Conservation (phyloP, 441 rosid species). For the Macaranga tanarius region DNA sequence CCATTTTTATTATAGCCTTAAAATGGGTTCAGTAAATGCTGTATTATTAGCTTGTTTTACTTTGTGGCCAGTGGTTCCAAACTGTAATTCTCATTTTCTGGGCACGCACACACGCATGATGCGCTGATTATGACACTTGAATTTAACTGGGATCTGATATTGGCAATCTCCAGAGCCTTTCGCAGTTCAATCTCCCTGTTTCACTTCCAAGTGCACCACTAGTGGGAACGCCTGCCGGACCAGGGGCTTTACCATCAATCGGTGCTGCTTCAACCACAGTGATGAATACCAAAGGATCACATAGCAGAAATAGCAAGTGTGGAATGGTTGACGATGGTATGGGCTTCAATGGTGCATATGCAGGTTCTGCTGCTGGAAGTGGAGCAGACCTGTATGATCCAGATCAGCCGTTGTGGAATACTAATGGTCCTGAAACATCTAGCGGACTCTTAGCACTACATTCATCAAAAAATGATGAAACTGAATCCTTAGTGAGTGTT, state of each 20-base stretch:
- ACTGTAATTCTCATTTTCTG: background rate
- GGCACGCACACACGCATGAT: background rate
- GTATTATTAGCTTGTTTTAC: background rate
- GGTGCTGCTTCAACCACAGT: conserved; percentile 53
- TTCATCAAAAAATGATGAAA: conserved; percentile 59
- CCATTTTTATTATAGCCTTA: conserved; percentile 11
- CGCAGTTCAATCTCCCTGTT: conserved; percentile 97
- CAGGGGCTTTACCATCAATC: conserved; percentile 51
- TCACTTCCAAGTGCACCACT: conserved; percentile 79
- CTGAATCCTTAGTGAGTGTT: conserved; percentile 46
- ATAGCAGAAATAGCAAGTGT: conserved; percentile 55
- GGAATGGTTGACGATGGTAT: conserved; percentile 60
- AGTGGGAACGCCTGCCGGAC: conserved; percentile 57
- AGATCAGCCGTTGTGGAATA: conserved; percentile 98
- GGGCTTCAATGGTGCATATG: conserved; percentile 56
- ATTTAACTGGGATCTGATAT: conserved; percentile 11
- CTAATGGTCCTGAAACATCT: conserved; percentile 67
- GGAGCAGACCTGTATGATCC: conserved; percentile 96
- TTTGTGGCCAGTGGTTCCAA: background rate
- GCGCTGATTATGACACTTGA: background rate
- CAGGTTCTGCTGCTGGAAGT: conserved; percentile 44
- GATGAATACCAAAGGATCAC: conserved; percentile 55
- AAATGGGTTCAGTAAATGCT: conserved; percentile 10
- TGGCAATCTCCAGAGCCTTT: conserved; percentile 77
- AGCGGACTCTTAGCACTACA: conserved; percentile 46